Evolutionary conservation across 805 yeast species (phyloP).

Genomic region (Metschnikowia kunwiensis): DNA sequence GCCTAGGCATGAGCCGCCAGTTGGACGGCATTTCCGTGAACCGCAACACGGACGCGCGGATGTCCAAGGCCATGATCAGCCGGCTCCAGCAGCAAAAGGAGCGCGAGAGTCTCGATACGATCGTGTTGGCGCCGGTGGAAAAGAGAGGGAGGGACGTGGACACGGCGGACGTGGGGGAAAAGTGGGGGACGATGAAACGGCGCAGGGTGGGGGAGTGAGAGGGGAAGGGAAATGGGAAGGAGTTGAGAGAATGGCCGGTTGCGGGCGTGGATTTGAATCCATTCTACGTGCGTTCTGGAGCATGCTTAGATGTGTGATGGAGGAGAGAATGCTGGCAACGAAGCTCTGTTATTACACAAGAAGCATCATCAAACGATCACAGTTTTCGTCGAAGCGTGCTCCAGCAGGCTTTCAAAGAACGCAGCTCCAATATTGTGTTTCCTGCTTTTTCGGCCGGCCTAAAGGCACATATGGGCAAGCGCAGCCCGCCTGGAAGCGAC

Average conservation of each 20-base stretch:
- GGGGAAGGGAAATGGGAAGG: too few relatives aligned
- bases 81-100: slow-evolving; percentile 35
- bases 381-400: too few relatives aligned
- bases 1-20: slow-evolving; percentile 67
- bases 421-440: too few relatives aligned
- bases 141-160: slow-evolving; percentile 6
- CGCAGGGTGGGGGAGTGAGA: neutral
- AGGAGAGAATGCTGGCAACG: too few relatives aligned
- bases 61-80: slow-evolving; percentile 58
- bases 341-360: too few relatives aligned
- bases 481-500: too few relatives aligned
- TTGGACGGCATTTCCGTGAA: slow-evolving; percentile 33
- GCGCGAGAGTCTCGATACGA: slow-evolving; percentile 15
- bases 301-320: too few relatives aligned
- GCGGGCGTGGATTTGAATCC: neutral
- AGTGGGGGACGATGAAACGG: slow-evolving; percentile 3
- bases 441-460: too few relatives aligned
- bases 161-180: slow-evolving; percentile 1
- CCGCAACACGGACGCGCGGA: slow-evolving; percentile 50
- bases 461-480: too few relatives aligned
- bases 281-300: too few relatives aligned
- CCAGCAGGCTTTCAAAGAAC: too few relatives aligned
- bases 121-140: slow-evolving; percentile 10
- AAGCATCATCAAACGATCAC: too few relatives aligned
- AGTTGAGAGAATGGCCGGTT: neutral